A percentile compares a stretch with the other conserved stretches of the same genome.
Evolutionary conservation across 169 alveolate species (phyloP).

Genomic region (Theileria sp.): DNA sequence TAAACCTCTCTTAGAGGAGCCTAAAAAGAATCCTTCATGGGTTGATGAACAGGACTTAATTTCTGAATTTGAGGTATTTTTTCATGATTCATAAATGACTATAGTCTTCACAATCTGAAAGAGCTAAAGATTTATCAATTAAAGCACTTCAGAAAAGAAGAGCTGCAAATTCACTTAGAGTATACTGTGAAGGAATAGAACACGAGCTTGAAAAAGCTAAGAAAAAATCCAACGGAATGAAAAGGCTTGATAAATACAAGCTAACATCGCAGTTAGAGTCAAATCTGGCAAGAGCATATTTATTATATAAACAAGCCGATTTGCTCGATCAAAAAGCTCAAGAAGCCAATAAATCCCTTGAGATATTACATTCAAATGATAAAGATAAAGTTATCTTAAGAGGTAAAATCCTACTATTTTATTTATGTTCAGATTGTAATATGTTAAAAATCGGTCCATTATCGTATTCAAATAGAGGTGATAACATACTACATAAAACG

Average conservation of each 20-base stretch:
- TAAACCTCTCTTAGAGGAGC: slow-evolving; percentile 31
- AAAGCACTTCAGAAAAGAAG: slow-evolving; percentile 56
- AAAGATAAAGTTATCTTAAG: slow-evolving; percentile 1
- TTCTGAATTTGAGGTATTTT: slow-evolving; percentile 41
- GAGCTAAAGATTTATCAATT: slow-evolving; percentile 49
- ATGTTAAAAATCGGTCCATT: slow-evolving; percentile 61
- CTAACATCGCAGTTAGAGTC: slow-evolving; percentile 52
- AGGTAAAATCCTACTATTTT: slow-evolving; percentile 14
- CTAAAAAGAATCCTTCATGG: slow-evolving; percentile 51
- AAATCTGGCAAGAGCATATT: slow-evolving; percentile 44
- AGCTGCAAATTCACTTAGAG: slow-evolving; percentile 55
- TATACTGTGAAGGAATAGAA: slow-evolving; percentile 51
- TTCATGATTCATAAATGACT: not conserved
- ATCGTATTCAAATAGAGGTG: slow-evolving; percentile 38
- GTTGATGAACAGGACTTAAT: slow-evolving; percentile 52
- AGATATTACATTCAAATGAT: slow-evolving; percentile 19
- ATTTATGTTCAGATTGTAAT: slow-evolving; percentile 35
- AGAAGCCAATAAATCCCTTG: slow-evolving; percentile 20
- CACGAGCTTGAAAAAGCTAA: slow-evolving; percentile 44
- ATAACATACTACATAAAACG: slow-evolving; percentile 41
- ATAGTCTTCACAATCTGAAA: slow-evolving; percentile 52
- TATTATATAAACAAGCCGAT: slow-evolving; percentile 58
- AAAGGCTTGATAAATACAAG: slow-evolving; percentile 32
- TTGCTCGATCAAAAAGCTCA: slow-evolving; percentile 42
- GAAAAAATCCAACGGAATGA: slow-evolving; percentile 30